Evolutionary conservation across 106 monocot genomes (phyloP).

Genomic region (Dioscorea dumetorum): DNA sequence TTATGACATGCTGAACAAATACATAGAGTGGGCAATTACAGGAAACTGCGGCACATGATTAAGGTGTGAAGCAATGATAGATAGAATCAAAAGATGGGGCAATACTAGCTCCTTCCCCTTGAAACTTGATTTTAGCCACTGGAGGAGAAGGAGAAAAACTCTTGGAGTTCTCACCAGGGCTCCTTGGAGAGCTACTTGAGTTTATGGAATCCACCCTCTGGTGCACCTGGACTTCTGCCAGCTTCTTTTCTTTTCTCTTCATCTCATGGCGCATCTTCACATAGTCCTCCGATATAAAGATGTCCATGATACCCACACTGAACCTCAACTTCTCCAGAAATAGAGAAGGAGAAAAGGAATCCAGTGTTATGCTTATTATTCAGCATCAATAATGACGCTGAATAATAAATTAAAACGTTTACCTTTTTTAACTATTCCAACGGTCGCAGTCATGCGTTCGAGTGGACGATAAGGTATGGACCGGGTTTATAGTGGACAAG

Average conservation of each 20-base stretch:
- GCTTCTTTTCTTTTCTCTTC: constrained; percentile 17
- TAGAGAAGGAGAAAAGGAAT: neutral
- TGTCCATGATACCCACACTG: constrained; percentile 18
- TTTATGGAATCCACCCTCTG: neutral
- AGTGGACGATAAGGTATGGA: no score
- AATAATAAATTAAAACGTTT: no score
- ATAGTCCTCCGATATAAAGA: constrained; percentile 35
- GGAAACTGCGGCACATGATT: neutral
- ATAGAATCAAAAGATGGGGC: neutral
- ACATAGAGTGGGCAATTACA: no score
- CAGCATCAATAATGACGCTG: no score
- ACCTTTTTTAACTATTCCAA: no score
- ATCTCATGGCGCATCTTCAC: constrained; percentile 22
- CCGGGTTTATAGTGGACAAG: no score
- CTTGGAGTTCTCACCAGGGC: neutral
- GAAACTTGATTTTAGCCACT: neutral
- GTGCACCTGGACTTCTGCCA: neutral
- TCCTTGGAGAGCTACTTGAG: constrained; percentile 1
- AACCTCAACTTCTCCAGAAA: neutral
- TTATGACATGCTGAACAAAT: no score
- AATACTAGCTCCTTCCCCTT: neutral
- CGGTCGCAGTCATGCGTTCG: no score
- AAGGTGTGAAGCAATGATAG: constrained; percentile 8
- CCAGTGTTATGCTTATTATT: neutral
- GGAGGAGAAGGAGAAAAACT: neutral